Base-by-base conservation (phyloP, 345 rosid species). In the Bruguiera sexangula region DNA sequence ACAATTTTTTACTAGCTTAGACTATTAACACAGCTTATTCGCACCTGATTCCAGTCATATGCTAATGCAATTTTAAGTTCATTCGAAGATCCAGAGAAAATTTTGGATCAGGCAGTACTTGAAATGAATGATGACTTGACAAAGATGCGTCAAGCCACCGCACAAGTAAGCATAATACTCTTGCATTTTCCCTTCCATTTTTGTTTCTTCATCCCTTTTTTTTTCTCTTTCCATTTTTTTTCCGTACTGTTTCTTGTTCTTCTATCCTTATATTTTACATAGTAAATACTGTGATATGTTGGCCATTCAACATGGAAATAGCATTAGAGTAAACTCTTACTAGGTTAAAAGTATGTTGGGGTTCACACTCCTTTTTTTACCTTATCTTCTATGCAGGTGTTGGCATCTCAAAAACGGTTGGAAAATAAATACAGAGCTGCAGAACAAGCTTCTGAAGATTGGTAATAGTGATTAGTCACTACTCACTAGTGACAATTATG, bases 141-240 rank as follows among this genome's bases (percentile, higher is more conserved):
- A 61, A 89, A 89, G 78, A 87, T 89, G 96, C 85, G 96, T 58
- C 96, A 89, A 67, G 96, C 96, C 61, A 85, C 96, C 24, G 96
- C 96, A 32, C 96, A 89, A 81, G 96, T 89, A 83, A 84, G 82
- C 43, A 48, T 71, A 54, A 36, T 21, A 4, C 57, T 50, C 30
- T 53, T 32, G 22, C 15, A 8, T 7, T 18, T 24, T 51, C 30
- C 57, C 10, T 36, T 19, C 37, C 36, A 36, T 13, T 61, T 67
- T 70, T 8, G n/a, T 71, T 50, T 43, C 53, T 19, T 54, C 2
- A 6, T 1, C 22, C 9, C 4, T 55, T 22, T 15, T 55, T 55
- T 9, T 55, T 9, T 24, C 30, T 9, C 26, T 27, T 9, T 21
- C 16, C 30, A 3, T 24, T 11, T 24, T 56, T 56, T 56, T 27